These are phyloP conservation scores for Piper longum DNA, from an alignment of 164 flowering plant genomes.

Conservation along the genomic window DNA sequence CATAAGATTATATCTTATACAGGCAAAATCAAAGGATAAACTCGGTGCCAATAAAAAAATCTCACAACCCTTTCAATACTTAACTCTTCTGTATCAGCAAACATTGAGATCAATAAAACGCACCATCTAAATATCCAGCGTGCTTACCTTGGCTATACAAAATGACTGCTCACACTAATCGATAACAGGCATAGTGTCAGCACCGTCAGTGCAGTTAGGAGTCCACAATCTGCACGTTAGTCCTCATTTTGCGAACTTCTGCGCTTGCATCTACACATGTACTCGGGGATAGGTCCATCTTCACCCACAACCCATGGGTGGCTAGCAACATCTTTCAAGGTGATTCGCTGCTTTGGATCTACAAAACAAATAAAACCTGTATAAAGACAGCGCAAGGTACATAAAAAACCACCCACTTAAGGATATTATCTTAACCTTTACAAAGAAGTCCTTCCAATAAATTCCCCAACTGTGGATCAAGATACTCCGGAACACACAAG, in stretches of 20 bases:
- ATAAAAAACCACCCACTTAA: too few relatives aligned
- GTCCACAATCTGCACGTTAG: not conserved
- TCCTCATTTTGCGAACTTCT: constrained; percentile 1
- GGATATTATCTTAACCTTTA: constrained; percentile 39
- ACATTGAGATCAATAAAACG: not conserved
- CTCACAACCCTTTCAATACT: not conserved
- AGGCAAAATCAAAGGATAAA: too few relatives aligned
- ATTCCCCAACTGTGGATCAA: constrained; percentile 44
- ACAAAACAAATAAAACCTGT: constrained; percentile 3
- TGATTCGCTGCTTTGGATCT: constrained; percentile 64
- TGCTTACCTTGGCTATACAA: not conserved
- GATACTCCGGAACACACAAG: constrained; percentile 35
- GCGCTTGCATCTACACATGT: constrained; percentile 62
- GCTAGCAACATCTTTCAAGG: constrained; percentile 38
- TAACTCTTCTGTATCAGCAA: not conserved
- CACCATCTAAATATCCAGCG: not conserved
- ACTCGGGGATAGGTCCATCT: constrained; percentile 58
- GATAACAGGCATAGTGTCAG: not conserved
- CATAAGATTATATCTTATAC: too few relatives aligned
- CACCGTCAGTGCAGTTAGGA: not conserved
- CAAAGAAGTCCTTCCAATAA: constrained; percentile 74
- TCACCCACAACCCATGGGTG: constrained; percentile 74
- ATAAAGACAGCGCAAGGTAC: not conserved
- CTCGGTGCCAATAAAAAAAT: not conserved
- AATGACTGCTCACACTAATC: not conserved